phyloP scores from a whole-genome alignment of 2,329 filamentous ascomycete species.

The Emergomyces pasteurianus region DNA sequence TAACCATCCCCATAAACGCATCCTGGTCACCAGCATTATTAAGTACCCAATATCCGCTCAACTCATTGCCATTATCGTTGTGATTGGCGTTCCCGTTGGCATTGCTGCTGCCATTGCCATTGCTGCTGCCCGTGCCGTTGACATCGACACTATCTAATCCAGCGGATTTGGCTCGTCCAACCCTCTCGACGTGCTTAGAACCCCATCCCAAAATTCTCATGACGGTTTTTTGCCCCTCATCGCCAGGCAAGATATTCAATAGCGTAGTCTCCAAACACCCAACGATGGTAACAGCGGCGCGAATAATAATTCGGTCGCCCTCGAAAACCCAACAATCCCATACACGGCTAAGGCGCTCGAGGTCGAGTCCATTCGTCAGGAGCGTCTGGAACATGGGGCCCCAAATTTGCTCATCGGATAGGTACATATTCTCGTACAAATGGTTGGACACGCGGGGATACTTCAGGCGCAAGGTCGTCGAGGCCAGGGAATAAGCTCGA shows the following conservation, averaged over 20 bases:
- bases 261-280: conserved; percentile 33
- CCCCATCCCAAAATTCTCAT: conserved; percentile 21
- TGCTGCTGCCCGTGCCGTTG: background rate
- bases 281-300: conserved; percentile 32
- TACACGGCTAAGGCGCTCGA: conserved; percentile 43
- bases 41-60: conserved; percentile 16
- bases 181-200: conserved; percentile 8
- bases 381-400: conserved; percentile 44
- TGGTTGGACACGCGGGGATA: conserved; percentile 43
- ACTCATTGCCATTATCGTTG: background rate
- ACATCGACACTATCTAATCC: background rate
- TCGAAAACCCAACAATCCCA: conserved; percentile 54
- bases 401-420: conserved; percentile 36
- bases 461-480: conserved; percentile 47
- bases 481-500: conserved; percentile 44
- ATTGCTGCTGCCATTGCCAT: too few relatives aligned
- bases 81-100: too few relatives aligned
- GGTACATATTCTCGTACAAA: conserved; percentile 30
- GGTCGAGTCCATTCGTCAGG: conserved; percentile 39
- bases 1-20: conserved; percentile 20
- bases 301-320: conserved; percentile 41
- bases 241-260: conserved; percentile 27
- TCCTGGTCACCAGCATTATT: conserved; percentile 16
- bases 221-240: conserved; percentile 21
- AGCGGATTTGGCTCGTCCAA: background rate